These are phyloP conservation scores for Neofusicoccum umdonicola DNA, from an alignment of 2,329 filamentous ascomycete species.

Conservation along the genomic window DNA sequence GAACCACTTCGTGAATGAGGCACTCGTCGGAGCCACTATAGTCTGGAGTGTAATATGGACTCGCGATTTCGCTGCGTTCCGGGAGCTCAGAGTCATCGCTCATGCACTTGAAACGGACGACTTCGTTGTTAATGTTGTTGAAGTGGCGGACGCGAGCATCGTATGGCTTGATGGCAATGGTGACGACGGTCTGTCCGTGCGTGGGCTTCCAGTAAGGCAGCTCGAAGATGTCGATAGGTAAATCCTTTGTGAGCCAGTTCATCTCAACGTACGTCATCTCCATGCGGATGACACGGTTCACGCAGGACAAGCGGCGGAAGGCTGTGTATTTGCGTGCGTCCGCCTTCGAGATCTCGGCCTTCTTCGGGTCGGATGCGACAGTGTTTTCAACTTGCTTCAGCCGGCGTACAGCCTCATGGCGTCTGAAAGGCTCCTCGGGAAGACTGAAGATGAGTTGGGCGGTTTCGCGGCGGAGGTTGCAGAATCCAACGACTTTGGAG, in stretches of 20 bases:
- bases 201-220: neutral
- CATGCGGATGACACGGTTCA: neutral
- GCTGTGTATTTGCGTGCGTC: neutral
- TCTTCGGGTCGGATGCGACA: neutral
- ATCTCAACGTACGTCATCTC: neutral
- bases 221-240: neutral
- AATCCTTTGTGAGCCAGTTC: neutral
- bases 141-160: neutral
- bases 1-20: neutral
- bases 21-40: neutral
- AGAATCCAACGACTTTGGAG: neutral
- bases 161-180: neutral
- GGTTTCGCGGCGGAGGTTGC: neutral
- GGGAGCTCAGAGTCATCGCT: no score
- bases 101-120: neutral
- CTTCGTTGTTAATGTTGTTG: neutral
- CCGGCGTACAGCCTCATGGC: neutral
- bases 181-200: neutral
- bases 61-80: neutral
- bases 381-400: neutral
- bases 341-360: neutral
- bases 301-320: neutral
- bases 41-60: neutral
- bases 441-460: neutral
- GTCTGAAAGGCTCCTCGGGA: neutral